Evolutionary conservation across 805 yeast genomes (phyloP), one percentile per base, ranked within the genome.

Genomic region (Maudiozyma serrabonitensis): DNA sequence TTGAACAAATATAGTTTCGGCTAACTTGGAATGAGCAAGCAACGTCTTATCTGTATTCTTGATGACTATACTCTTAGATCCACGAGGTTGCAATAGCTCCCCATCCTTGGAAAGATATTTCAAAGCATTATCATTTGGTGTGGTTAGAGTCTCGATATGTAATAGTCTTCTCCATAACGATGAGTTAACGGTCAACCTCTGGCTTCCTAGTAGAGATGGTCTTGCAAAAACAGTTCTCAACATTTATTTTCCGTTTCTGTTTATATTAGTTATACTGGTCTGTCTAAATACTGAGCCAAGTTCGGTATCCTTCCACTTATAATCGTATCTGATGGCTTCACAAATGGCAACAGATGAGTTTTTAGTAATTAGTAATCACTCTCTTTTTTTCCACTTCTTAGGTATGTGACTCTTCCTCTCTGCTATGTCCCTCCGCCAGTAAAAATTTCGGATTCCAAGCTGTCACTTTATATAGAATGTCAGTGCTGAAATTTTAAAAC

Each of bases 61-160:
- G 32, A 66, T 62, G 42, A 63, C 67, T 25, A 64, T 55, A 56
- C 68, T 62, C 45, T 60, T 55, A n/a, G 61, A 52, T 5, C 68
- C 68, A 31, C 56, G 55, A 18, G 57, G 58, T 50, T 64, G 69
- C 5, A 66, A 53, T 37, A 64, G 48, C 46, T 64, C 69, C 4
- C 69, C 69, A 54, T 64, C 69, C 19, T 62, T 56, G 6, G 69
- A 64, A 7, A 82, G 69, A 60, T 82, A 84, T 60, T 84, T 84
- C 49, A 84, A 66, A 1, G 93, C 89, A 63, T 84, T 80, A 47
- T 80, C 86, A 59, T 84, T 84, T 13, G 93, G 93, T 0, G 93
- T 84, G 1, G 82, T 70, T 18, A 75, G 60, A 0, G 87, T 69
- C 54, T 75, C 70, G 43, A 72, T 64, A 32, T 55, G 53, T 2